Evolutionary conservation across 148 eudicot genomes (phyloP).

Genomic region (Vaccinium corymbosum): DNA sequence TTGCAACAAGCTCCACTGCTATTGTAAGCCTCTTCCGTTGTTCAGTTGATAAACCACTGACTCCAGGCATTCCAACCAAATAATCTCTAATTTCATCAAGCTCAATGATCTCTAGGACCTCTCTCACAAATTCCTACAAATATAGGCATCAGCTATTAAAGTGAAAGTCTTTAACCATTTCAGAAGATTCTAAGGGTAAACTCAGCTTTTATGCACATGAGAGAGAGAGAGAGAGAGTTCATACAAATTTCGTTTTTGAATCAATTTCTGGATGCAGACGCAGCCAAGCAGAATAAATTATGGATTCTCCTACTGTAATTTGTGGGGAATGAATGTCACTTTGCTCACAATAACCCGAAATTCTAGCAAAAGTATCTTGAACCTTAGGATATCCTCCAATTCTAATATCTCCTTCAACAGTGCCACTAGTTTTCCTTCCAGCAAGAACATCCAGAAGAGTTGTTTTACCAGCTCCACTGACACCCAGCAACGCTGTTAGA

Average conservation of each 20-base stretch:
- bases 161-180: not conserved
- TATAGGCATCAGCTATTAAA: not conserved
- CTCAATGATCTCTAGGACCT: conserved; percentile 74
- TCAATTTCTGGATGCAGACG: conserved; percentile 67
- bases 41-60: conserved; percentile 73
- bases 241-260: conserved; percentile 51
- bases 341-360: conserved; percentile 90
- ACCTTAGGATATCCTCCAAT: conserved; percentile 70
- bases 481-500: conserved; percentile 82
- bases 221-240: conserved; percentile 11
- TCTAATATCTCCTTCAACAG: conserved; percentile 62
- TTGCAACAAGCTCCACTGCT: conserved; percentile 83
- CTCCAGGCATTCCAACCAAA: conserved; percentile 64
- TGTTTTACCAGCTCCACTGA: conserved; percentile 91
- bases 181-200: not conserved
- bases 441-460: conserved; percentile 86
- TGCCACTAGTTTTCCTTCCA: conserved; percentile 79
- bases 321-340: conserved; percentile 78
- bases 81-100: conserved; percentile 57
- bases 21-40: conserved; percentile 79
- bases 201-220: not conserved
- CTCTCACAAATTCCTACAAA: conserved; percentile 59
- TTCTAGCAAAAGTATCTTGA: conserved; percentile 71
- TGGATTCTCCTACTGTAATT: conserved; percentile 71
- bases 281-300: conserved; percentile 79